Evolutionary conservation across 257 asterid genomes (phyloP).

Genomic region (Scutellaria baicalensis): DNA sequence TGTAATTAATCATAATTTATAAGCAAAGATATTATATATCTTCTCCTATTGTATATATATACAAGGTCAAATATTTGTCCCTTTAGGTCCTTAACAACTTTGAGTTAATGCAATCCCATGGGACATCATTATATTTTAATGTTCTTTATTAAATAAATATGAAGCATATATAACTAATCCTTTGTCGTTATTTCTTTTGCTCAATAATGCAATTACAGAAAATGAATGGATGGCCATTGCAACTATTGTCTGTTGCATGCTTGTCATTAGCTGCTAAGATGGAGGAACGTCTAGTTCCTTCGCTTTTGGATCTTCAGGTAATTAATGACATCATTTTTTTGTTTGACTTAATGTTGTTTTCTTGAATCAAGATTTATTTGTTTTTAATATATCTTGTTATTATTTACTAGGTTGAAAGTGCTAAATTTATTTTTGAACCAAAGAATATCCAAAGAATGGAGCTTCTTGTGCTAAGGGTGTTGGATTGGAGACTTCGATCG

Average conservation of each 20-base stretch:
- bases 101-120: background rate
- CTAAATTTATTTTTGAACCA: slow-evolving; percentile 65
- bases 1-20: slow-evolving; percentile 14
- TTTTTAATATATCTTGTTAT: background rate
- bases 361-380: background rate
- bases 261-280: slow-evolving; percentile 93
- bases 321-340: background rate
- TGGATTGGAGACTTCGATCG: slow-evolving; percentile 88
- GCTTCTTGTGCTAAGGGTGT: slow-evolving; percentile 65
- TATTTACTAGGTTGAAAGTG: slow-evolving; percentile 62
- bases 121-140: background rate
- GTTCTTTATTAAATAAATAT: background rate
- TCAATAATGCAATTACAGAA: slow-evolving; percentile 35
- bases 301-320: slow-evolving; percentile 93
- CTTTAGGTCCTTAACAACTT: slow-evolving; percentile 6
- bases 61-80: slow-evolving; percentile 37
- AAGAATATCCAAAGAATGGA: slow-evolving; percentile 79
- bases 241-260: slow-evolving; percentile 86
- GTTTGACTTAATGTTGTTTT: background rate
- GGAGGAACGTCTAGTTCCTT: slow-evolving; percentile 96
- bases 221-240: slow-evolving; percentile 84
- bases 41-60: slow-evolving; percentile 15
- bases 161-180: background rate
- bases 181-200: slow-evolving; percentile 1
- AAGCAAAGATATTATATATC: slow-evolving; percentile 10